Conservation (phyloP, 176 grass and related monocot genomes). For the Thalia dealbata region DNA sequence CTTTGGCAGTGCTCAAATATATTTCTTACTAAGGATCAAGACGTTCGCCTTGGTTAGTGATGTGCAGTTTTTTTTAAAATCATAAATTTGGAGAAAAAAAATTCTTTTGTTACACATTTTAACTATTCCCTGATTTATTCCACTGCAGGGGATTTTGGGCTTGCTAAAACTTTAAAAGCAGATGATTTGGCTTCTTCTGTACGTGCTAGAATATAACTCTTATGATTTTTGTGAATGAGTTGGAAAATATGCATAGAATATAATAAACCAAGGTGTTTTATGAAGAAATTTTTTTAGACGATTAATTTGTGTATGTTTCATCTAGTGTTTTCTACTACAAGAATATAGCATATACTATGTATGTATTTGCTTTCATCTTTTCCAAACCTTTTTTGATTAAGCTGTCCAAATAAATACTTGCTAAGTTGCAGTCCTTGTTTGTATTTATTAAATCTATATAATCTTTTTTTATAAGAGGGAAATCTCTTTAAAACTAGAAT, state of each 20-base stretch:
- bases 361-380: too few relatives aligned
- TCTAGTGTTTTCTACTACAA: too few relatives aligned
- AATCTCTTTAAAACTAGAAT: too few relatives aligned
- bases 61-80: neutral
- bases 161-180: conserved; percentile 94
- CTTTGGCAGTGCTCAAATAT: conserved; percentile 93
- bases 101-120: neutral
- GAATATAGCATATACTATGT: too few relatives aligned
- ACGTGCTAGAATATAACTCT: conserved; percentile 17
- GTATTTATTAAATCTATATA: too few relatives aligned
- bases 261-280: neutral
- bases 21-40: conserved; percentile 97
- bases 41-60: conserved; percentile 88
- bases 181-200: conserved; percentile 97
- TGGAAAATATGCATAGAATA: neutral
- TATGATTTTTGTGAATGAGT: neutral
- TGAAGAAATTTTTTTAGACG: neutral
- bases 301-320: neutral
- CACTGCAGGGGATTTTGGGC: conserved; percentile 83
- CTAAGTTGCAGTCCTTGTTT: too few relatives aligned
- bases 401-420: too few relatives aligned
- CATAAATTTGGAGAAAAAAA: neutral
- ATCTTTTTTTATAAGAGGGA: too few relatives aligned
- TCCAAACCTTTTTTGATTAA: too few relatives aligned
- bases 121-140: conserved; percentile 26